Conservation (phyloP, 106 monocot species). For the Acorus gramineus region DNA sequence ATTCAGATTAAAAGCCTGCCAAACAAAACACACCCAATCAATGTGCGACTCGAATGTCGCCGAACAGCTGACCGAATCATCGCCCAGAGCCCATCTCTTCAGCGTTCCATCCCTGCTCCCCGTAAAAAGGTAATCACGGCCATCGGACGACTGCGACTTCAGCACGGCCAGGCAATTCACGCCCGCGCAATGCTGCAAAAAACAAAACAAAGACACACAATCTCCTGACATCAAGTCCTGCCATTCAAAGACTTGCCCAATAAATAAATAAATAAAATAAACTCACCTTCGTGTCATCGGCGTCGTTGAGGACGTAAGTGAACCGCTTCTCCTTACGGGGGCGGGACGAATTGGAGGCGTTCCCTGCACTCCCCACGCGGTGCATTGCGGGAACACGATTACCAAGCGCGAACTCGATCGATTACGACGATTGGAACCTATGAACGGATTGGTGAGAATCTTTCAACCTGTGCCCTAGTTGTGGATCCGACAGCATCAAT, state of each 20-base stretch:
- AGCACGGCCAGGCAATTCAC: conserved; percentile 76
- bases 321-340: conserved; percentile 91
- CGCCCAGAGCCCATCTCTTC: conserved; percentile 68
- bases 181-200: conserved; percentile 84
- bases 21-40: conserved; percentile 64
- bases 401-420: too few relatives aligned
- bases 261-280: not conserved
- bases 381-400: conserved; percentile 42
- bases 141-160: conserved; percentile 32
- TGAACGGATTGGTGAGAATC: too few relatives aligned
- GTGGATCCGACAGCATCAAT: too few relatives aligned
- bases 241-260: too few relatives aligned
- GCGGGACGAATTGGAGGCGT: conserved; percentile 63
- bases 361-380: conserved; percentile 86
- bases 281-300: conserved; percentile 74
- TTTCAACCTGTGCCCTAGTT: too few relatives aligned
- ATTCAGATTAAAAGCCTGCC: too few relatives aligned
- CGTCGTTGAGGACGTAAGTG: conserved; percentile 86
- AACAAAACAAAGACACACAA: too few relatives aligned
- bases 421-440: too few relatives aligned
- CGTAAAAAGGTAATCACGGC: conserved; percentile 75
- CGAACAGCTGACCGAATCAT: conserved; percentile 58
- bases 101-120: conserved; percentile 96
- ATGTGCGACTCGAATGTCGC: conserved; percentile 94
- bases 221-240: too few relatives aligned